Base-by-base conservation (phyloP, 495 filamentous ascomycete species). In the Penicillium roqueforti region DNA sequence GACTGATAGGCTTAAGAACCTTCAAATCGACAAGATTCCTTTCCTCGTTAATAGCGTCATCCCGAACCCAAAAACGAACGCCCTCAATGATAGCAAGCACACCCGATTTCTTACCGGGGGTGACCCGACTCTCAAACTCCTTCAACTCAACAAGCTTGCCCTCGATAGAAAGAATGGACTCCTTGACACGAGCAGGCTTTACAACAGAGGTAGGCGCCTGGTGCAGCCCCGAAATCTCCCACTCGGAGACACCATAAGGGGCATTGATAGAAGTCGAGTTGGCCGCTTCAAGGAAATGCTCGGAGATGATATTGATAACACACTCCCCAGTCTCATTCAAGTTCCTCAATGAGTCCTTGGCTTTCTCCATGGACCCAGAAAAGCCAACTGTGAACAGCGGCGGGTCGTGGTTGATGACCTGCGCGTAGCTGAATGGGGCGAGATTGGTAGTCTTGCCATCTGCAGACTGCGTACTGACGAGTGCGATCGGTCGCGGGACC, bases 371-470 rank as follows among this genome's bases (percentile, higher is more conserved):
- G 1, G 68, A 61, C 0, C 68, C 68, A 3, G 57, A 76, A 62
- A 90, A 87, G 6, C 93, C 90, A 16, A 97, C 71, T n/a, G 79
- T 77, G 71, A 97, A 95, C 25, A 96, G 75, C 1, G 93, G 93
- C 3, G 93, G 92, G 67, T 97, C 92, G 65, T 95, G 89, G 62
- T 85, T 84, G 58, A 96, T 80, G 9, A 97, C 65, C 54, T 89
- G 81, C 56, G 89, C 86, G 74, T 93, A 96, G 57, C 80, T 86
- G 75, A 92, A 96, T 0, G 91, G 92, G 1, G 92, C 87, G 5
- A 97, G 79, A 69, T 97, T 97, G 3, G 76, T 78, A 56, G 76
- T 61, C 68, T 67, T 69, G 51, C 81, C 84, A 63, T 86, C 83
- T 52, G 76, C 74, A 9, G 75, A 79, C 28, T 72, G 68, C n/a